A percentile compares a stretch with the other conserved stretches of the same genome.
Conservation (phyloP, 306 rosid genomes). For the Castanopsis chinensis region DNA sequence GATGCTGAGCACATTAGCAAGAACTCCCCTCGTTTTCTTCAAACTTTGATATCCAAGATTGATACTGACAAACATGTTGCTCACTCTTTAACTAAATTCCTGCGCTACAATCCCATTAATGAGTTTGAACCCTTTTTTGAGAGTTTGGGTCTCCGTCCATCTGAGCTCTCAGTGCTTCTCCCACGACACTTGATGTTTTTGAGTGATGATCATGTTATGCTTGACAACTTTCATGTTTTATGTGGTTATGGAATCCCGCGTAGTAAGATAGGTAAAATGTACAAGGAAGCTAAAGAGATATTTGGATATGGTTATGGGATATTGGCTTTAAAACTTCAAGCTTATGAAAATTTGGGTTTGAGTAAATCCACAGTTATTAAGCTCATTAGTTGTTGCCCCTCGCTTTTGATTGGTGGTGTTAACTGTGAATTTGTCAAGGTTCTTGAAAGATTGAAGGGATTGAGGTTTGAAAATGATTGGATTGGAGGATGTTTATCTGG, state of each 20-base stretch:
- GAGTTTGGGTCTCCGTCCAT: slow-evolving; percentile 61
- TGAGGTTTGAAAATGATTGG: slow-evolving; percentile 60
- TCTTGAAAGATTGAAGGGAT: slow-evolving; percentile 46
- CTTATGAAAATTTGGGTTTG: slow-evolving; percentile 65
- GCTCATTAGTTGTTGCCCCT: slow-evolving; percentile 65
- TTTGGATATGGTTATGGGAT: slow-evolving; percentile 47
- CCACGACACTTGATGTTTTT: slow-evolving; percentile 51
- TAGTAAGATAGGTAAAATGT: slow-evolving; percentile 59
- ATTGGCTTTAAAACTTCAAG: slow-evolving; percentile 48
- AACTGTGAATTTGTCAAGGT: slow-evolving; percentile 41
- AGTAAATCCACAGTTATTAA: slow-evolving; percentile 48
- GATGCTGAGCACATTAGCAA: slow-evolving; percentile 73
- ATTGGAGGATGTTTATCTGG: slow-evolving; percentile 47
- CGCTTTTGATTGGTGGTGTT: slow-evolving; percentile 53
- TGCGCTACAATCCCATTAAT: slow-evolving; percentile 67
- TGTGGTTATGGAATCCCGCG: slow-evolving; percentile 61
- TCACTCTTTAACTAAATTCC: slow-evolving; percentile 38
- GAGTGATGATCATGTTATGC: slow-evolving; percentile 51
- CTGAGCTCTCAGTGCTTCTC: slow-evolving; percentile 41
- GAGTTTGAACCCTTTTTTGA: slow-evolving; percentile 88
- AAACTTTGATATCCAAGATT: slow-evolving; percentile 40
- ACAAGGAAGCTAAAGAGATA: slow-evolving; percentile 57
- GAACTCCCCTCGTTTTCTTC: slow-evolving; percentile 60
- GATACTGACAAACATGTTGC: slow-evolving; percentile 35
- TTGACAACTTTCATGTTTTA: slow-evolving; percentile 55